phyloP scores from a whole-genome alignment of 768 basidiomycete species.

The Lactarius quietus region DNA sequence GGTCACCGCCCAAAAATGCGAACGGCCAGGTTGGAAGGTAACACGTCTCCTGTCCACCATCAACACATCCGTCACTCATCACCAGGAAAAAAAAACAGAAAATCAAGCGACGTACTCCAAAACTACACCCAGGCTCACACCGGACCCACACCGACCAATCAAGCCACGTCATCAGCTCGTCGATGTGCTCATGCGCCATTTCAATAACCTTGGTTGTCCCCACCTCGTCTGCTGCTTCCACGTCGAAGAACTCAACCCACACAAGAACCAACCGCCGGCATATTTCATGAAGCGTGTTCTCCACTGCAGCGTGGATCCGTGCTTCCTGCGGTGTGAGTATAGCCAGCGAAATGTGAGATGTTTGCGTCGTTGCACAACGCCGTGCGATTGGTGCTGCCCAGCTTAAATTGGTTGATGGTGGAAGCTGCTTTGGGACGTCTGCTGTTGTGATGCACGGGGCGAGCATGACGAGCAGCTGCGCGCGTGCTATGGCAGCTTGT shows the following conservation, averaged over 20 bases:
- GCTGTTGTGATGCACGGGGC: constrained; percentile 31
- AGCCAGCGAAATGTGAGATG: background rate
- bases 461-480: constrained; percentile 26
- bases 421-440: constrained; percentile 9
- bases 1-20: constrained; percentile 3
- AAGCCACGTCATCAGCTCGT: constrained; percentile 26
- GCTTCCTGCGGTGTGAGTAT: constrained; percentile 23
- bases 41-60: constrained; percentile 24
- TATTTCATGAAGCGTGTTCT: constrained; percentile 12
- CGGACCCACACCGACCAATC: constrained; percentile 27
- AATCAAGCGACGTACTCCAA: constrained; percentile 27
- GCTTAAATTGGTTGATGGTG: constrained; percentile 1
- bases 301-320: constrained; percentile 18
- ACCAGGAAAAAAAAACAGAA: too few relatives aligned
- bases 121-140: constrained; percentile 22
- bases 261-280: constrained; percentile 23
- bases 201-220: background rate
- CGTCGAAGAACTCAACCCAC: constrained; percentile 25
- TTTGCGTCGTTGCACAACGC: constrained; percentile 23
- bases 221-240: constrained; percentile 17
- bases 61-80: too few relatives aligned
- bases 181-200: constrained; percentile 8
- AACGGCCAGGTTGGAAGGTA: constrained; percentile 27
- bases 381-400: constrained; percentile 24
- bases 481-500: constrained; percentile 11